Conservation (phyloP, 2,329 filamentous ascomycete genomes). For the Trematosphaeria pertusa region DNA sequence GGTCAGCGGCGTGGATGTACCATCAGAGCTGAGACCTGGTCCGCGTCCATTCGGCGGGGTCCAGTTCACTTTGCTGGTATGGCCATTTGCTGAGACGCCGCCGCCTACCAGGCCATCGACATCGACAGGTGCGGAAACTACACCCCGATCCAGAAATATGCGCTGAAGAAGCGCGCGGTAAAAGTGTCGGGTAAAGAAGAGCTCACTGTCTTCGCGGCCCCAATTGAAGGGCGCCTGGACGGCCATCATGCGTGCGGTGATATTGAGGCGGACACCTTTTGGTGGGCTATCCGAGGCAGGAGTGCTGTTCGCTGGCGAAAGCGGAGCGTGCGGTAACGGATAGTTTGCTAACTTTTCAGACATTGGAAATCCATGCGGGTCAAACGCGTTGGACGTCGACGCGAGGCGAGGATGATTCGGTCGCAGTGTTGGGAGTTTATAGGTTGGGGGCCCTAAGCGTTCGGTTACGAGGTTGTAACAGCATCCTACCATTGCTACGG, state of each 20-base stretch:
- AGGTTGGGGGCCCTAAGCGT: slow-evolving; percentile 82
- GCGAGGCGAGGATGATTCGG: slow-evolving; percentile 74
- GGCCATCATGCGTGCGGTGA: slow-evolving; percentile 97
- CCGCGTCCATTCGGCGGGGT: slow-evolving; percentile 58
- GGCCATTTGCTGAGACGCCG: slow-evolving; percentile 38
- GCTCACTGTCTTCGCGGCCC: slow-evolving; percentile 79
- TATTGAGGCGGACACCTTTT: slow-evolving; percentile 81
- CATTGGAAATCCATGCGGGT: slow-evolving; percentile 95
- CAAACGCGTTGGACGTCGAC: slow-evolving; percentile 73
- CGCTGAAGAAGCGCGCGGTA: slow-evolving; percentile 89
- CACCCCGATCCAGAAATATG: slow-evolving; percentile 85
- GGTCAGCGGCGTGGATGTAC: slow-evolving; percentile 78
- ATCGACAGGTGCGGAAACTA: slow-evolving; percentile 67
- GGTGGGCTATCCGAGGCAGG: slow-evolving; percentile 12
- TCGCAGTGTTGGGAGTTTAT: slow-evolving; percentile 80
- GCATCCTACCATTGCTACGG: slow-evolving; percentile 96
- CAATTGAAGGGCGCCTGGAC: slow-evolving; percentile 95
- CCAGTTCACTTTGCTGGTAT: slow-evolving; percentile 43
- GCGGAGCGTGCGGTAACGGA: slow-evolving; percentile 31
- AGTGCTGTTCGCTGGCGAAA: slow-evolving; percentile 17
- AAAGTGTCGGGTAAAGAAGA: slow-evolving; percentile 92
- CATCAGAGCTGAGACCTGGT: slow-evolving; percentile 45
- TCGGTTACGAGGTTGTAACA: slow-evolving; percentile 98
- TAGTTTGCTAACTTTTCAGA: slow-evolving; percentile 70
- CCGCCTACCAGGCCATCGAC: slow-evolving; percentile 48